phyloP scores from a whole-genome alignment of 768 basidiomycete species.

The Trichaptum fuscoviolaceum region DNA sequence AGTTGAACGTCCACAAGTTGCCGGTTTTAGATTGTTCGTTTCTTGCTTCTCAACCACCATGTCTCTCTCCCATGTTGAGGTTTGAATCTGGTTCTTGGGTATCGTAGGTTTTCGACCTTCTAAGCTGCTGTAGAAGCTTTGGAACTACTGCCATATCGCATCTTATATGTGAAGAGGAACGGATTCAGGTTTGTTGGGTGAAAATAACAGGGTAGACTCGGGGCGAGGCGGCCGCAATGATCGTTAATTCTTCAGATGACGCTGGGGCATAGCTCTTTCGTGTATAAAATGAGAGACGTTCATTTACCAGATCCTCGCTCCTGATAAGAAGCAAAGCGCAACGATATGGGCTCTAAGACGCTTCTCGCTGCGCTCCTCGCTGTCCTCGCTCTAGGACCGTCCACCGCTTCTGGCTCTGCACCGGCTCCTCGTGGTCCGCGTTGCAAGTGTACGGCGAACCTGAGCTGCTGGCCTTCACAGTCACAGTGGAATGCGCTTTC shows the following conservation, averaged over 20 bases:
- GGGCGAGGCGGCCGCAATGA: background rate
- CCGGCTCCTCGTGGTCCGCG: background rate
- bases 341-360: background rate
- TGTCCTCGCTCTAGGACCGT: background rate
- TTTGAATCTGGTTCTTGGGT: no score
- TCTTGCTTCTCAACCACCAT: no score
- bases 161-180: background rate
- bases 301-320: background rate
- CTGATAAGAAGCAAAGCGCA: background rate
- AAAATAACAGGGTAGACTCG: background rate
- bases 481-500: conserved; percentile 28
- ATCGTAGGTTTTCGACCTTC: no score
- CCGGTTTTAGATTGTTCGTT: no score
- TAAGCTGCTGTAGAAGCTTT: no score
- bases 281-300: background rate
- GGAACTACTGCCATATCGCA: no score
- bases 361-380: background rate
- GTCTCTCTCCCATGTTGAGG: no score
- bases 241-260: background rate
- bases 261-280: background rate
- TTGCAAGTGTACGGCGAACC: background rate
- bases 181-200: background rate
- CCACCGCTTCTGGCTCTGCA: background rate
- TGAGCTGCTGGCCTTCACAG: conserved; percentile 37
- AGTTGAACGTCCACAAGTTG: background rate